A percentile compares a stretch with the other conserved stretches of the same genome.
phyloP scores from a whole-genome alignment of 305 asterid species.

The Plantago rigida region DNA sequence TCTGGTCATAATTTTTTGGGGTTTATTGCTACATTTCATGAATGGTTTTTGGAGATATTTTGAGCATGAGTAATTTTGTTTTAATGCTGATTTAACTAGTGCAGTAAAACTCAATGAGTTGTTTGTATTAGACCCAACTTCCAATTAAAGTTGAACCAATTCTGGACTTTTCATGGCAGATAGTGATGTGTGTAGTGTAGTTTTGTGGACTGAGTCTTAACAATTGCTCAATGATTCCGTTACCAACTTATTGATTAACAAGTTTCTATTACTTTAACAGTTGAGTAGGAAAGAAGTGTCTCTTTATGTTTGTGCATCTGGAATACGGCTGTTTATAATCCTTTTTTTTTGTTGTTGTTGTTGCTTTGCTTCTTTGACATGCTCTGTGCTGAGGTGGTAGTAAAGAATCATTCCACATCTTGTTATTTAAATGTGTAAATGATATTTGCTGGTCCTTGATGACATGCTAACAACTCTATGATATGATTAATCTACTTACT shows the following conservation, averaged over 20 bases:
- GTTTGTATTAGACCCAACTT: slow-evolving; percentile 6
- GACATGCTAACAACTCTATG: slow-evolving; percentile 18
- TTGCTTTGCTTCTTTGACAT: slow-evolving; percentile 27
- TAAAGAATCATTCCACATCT: background rate
- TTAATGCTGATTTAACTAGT: slow-evolving; percentile 7
- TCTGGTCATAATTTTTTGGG: slow-evolving; percentile 15
- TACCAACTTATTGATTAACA: slow-evolving; percentile 18
- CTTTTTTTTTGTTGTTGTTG: slow-evolving; percentile 8
- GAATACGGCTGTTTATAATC: slow-evolving; percentile 6
- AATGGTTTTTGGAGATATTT: background rate
- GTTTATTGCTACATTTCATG: slow-evolving; percentile 10
- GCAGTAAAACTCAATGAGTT: slow-evolving; percentile 17
- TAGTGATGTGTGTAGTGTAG: slow-evolving; percentile 17
- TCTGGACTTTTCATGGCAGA: slow-evolving; percentile 10
- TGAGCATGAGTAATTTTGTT: background rate
- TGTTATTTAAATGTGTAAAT: background rate
- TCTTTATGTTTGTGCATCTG: slow-evolving; percentile 21
- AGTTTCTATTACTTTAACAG: slow-evolving; percentile 18
- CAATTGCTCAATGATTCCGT: slow-evolving; percentile 10
- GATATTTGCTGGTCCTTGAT: slow-evolving; percentile 1
- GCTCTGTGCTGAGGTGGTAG: slow-evolving; percentile 18
- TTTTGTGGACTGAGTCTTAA: slow-evolving; percentile 1
- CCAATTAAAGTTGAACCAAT: slow-evolving; percentile 19
- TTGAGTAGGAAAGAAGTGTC: slow-evolving; percentile 1
- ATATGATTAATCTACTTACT: background rate